Conservation (phyloP, 2,329 filamentous ascomycete genomes). For the Diplodia scrobiculata region DNA sequence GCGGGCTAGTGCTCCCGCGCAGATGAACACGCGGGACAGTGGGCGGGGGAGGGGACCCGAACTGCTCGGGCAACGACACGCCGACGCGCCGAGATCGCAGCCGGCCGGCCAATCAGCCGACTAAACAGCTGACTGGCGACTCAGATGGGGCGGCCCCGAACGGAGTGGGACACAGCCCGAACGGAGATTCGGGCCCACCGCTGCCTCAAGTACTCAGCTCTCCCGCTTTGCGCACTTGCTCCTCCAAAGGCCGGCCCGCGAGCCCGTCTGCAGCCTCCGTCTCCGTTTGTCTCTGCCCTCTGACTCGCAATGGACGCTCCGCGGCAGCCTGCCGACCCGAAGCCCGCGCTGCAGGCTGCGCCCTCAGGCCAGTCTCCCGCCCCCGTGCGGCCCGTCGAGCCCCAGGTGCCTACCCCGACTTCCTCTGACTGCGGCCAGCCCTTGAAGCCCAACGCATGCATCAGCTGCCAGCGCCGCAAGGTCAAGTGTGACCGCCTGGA, state of each 20-base stretch:
- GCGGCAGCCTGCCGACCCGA: constrained; percentile 1
- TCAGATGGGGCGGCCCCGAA: background rate
- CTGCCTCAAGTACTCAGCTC: background rate
- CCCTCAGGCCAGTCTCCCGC: background rate
- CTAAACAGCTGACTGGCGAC: too few relatives aligned
- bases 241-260: background rate
- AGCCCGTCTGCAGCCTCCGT: background rate
- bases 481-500: constrained; percentile 41
- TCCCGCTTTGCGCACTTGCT: background rate
- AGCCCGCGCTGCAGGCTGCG: background rate
- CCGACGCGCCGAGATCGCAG: constrained; percentile 12
- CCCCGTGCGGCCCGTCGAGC: background rate
- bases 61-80: background rate
- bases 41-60: constrained; percentile 10
- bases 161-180: background rate
- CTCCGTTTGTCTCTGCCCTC: background rate
- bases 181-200: constrained; percentile 8
- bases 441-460: constrained; percentile 41
- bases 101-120: background rate
- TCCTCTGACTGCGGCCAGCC: constrained; percentile 13
- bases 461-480: constrained; percentile 42
- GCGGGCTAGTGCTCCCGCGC: background rate
- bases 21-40: background rate
- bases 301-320: background rate
- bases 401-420: constrained; percentile 3